Percentiles rank a stretch among this genome's conserved stretches.
Evolutionary conservation across 83 land plant species (phyloP).

Genomic region (Thuja plicata): DNA sequence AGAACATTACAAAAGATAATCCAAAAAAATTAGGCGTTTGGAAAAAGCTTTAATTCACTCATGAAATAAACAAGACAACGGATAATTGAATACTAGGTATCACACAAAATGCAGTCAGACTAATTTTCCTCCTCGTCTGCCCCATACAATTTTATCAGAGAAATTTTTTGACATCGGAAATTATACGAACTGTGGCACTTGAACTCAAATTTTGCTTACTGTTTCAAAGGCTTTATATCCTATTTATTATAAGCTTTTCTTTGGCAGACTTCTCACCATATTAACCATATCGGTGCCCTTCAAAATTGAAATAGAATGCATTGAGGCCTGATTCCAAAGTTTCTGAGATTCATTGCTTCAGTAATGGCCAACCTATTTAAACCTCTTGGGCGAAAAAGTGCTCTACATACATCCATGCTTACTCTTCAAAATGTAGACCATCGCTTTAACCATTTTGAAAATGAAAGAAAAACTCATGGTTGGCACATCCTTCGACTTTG

Average conservation of each 20-base stretch:
- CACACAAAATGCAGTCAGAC: no score
- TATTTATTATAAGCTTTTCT: background rate
- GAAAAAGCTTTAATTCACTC: no score
- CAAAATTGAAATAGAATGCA: background rate
- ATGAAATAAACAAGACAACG: background rate
- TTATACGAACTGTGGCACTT: background rate
- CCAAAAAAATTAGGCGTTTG: no score
- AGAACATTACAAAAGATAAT: no score
- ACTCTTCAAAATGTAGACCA: background rate
- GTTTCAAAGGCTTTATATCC: background rate
- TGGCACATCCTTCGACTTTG: background rate
- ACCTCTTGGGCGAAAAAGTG: background rate
- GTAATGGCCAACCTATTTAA: background rate
- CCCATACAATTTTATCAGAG: background rate
- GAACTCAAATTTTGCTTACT: background rate
- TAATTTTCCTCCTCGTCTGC: background rate
- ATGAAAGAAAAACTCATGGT: background rate
- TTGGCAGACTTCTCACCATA: background rate
- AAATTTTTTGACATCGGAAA: background rate
- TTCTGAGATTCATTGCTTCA: background rate
- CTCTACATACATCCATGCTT: background rate
- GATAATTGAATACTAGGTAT: no score
- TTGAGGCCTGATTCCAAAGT: background rate
- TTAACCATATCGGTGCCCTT: background rate
- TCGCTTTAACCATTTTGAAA: background rate